These are phyloP conservation scores for Plantago major DNA, from an alignment of 257 asterid species.

Conservation along the genomic window DNA sequence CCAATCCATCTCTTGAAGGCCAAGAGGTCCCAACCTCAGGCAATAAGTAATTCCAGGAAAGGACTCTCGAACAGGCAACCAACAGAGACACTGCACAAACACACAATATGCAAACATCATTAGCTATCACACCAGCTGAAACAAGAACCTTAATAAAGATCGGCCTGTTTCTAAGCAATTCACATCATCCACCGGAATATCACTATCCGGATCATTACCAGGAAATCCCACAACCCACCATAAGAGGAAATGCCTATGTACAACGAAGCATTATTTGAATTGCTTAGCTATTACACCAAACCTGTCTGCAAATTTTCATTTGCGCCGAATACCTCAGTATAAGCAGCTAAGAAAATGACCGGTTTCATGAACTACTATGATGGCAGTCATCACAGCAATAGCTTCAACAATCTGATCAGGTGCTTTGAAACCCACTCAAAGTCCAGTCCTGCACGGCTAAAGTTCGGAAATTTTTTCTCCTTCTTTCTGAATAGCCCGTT, in stretches of 20 bases:
- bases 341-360: constrained; percentile 95
- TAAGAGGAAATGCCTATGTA: constrained; percentile 86
- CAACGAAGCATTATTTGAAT: constrained; percentile 81
- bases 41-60: constrained; percentile 91
- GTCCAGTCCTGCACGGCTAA: constrained; percentile 64
- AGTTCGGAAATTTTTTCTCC: constrained; percentile 34
- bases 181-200: constrained; percentile 77
- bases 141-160: constrained; percentile 74
- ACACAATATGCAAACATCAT: constrained; percentile 75
- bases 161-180: constrained; percentile 86
- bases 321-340: constrained; percentile 86
- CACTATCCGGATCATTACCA: constrained; percentile 95
- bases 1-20: constrained; percentile 81
- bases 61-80: constrained; percentile 98
- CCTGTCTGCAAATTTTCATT: constrained; percentile 93
- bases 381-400: constrained; percentile 70
- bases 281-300: constrained; percentile 92
- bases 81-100: constrained; percentile 68
- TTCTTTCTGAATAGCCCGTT: constrained; percentile 23
- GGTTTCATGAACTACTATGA: constrained; percentile 80
- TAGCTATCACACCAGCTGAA: constrained; percentile 96
- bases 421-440: constrained; percentile 62
- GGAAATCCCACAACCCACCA: constrained; percentile 99
- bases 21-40: constrained; percentile 87
- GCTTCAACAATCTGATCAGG: constrained; percentile 80